Base-by-base conservation (phyloP, 1,139 yeast genomes). In the Tardiomyces depauwii region DNA sequence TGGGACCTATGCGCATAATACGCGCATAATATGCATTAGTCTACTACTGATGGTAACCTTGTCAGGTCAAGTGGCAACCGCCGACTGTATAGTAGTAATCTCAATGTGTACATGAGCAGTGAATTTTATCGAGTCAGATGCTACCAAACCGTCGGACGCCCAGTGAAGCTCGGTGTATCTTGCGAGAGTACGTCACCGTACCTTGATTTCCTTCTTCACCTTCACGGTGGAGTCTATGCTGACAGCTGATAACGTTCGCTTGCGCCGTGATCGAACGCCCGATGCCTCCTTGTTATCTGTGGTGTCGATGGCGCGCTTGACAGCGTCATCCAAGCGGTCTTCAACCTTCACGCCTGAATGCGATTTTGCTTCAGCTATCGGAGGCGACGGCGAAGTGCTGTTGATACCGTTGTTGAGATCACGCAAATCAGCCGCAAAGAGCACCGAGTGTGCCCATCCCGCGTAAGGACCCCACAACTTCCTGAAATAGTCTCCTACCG, bases 391-490 rank as follows among this genome's bases (percentile, higher is more conserved):
- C 4, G 36, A 13, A 11, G 36, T 10, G 36, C 36, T 14, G 36
- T 30, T 30, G 4, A 51, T 42, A 30, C 87, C 89, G 54, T 77
- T 76, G 49, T 78, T 73, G 49, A 81, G 67, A 54, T 79, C 82
- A 39, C 68, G 61, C 49, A 89, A 71, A 59, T 88, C 96, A 7
- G 89, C 86, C 0, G 96, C 82, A 65, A 89, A 91, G 49, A 89
- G 70, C 12, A 89, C 89, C 14, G 91, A 82, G 58, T 89, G 97
- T 0, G 97, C 97, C 98, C 98, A 91, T 0, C 98, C 98, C 4
- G 98, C 96, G 61, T 84, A 83, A 0, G 76, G 75, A 0, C 96
- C 96, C 89, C 96, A 91, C 25, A 82, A 67, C 0, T 72, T 72
- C 43, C 74, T 71, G 58, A 89, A 83, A 60, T 76, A 78, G 5